Evolutionary conservation across 176 grass and related monocot genomes (phyloP).

Genomic region (Phragmites australis): DNA sequence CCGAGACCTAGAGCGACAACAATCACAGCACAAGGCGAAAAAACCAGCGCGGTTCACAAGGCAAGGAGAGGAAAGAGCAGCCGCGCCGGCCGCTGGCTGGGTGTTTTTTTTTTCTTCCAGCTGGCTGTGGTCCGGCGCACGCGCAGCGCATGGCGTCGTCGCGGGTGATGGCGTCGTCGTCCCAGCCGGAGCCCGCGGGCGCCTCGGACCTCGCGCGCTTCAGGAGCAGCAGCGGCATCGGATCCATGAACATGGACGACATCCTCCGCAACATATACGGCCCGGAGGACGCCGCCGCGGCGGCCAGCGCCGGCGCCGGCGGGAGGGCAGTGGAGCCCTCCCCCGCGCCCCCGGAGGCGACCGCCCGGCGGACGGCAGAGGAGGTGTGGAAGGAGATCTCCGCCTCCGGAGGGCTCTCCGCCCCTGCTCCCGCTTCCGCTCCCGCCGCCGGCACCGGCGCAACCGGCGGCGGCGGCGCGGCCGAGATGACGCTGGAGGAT

Average conservation of each 20-base stretch:
- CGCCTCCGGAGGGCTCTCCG: constrained; percentile 37
- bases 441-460: background rate
- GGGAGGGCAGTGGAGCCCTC: background rate
- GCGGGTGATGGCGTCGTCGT: constrained; percentile 70
- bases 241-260: constrained; percentile 98
- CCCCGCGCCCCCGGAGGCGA: background rate
- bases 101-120: background rate
- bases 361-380: constrained; percentile 52
- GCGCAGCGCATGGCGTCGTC: constrained; percentile 63
- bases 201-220: constrained; percentile 48
- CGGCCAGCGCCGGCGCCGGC: background rate
- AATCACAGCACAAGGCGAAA: background rate
- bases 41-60: background rate
- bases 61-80: background rate
- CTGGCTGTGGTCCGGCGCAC: background rate
- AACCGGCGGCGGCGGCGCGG: background rate
- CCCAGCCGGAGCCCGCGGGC: constrained; percentile 44
- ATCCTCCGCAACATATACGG: constrained; percentile 75
- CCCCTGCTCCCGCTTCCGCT: background rate
- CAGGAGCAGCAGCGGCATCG: constrained; percentile 53
- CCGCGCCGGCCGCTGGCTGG: constrained; percentile 4
- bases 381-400: constrained; percentile 94
- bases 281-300: background rate
- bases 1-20: no score
- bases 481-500: constrained; percentile 92